A percentile compares a stretch with the other conserved stretches of the same genome.
Evolutionary conservation across 2,329 filamentous ascomycete genomes (phyloP).

Genomic region (Colletotrichum sublineola): DNA sequence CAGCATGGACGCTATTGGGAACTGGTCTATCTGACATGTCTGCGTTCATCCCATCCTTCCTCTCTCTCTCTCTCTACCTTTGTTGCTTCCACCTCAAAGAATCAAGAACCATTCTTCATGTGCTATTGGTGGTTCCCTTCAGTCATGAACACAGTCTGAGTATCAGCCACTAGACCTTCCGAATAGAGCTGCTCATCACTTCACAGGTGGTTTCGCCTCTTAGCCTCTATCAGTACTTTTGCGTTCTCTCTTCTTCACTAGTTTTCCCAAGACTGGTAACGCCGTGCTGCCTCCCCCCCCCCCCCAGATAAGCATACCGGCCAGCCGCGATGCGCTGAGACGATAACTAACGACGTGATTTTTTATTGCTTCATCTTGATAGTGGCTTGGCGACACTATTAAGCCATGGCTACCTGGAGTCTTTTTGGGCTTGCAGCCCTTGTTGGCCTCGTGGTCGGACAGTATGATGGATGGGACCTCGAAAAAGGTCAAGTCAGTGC

Average conservation of each 20-base stretch:
- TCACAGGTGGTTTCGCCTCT: background rate
- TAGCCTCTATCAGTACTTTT: constrained; percentile 1
- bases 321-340: constrained; percentile 25
- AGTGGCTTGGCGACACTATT: background rate
- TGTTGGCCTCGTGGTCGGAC: constrained; percentile 52
- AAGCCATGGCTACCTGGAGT: constrained; percentile 1
- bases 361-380: background rate
- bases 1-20: constrained; percentile 15
- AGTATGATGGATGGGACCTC: constrained; percentile 62
- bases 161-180: background rate
- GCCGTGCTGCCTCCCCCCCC: background rate
- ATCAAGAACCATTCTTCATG: background rate
- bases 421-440: constrained; percentile 47
- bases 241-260: background rate
- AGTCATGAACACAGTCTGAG: background rate
- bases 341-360: background rate
- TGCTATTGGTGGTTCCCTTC: background rate
- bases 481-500: constrained; percentile 64
- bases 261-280: background rate
- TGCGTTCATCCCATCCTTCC: constrained; percentile 2
- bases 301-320: constrained; percentile 14
- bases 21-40: background rate
- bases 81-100: background rate
- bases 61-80: background rate
- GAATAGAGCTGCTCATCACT: background rate